These are phyloP conservation scores for Annulohypoxylon maeteangense DNA, from an alignment of 495 filamentous ascomycete species.

Conservation along the genomic window DNA sequence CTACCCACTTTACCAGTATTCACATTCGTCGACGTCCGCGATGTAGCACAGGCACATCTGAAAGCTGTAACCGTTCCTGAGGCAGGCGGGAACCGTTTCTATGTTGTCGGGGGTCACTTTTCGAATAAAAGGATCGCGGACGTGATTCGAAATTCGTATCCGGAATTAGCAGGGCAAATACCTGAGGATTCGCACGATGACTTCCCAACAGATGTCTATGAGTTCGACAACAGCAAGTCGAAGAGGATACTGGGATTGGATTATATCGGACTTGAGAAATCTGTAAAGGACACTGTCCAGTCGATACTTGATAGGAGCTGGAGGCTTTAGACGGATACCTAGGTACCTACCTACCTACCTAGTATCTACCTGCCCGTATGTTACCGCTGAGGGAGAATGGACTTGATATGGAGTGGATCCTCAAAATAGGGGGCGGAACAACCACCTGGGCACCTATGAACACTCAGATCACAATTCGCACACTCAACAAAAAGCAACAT, in stretches of 20 bases:
- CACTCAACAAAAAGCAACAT: too few species aligned
- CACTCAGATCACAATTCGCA: too few species aligned
- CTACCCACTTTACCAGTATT: constrained; percentile 56
- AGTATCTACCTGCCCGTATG: not conserved
- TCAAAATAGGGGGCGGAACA: too few species aligned
- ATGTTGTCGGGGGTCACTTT: constrained; percentile 55
- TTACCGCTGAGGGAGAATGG: not conserved
- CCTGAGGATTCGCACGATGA: constrained; percentile 48
- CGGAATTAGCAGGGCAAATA: constrained; percentile 40
- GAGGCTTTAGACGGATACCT: not conserved
- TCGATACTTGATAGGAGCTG: constrained; percentile 38
- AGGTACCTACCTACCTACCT: too few species aligned
- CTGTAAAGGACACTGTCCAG: constrained; percentile 53
- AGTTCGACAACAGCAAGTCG: constrained; percentile 52
- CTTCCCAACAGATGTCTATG: constrained; percentile 51
- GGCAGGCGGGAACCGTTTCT: constrained; percentile 57
- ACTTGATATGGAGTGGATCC: too few species aligned
- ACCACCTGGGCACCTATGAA: too few species aligned
- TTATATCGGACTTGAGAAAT: constrained; percentile 52
- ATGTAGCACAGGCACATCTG: constrained; percentile 57
- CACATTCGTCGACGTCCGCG: constrained; percentile 61
- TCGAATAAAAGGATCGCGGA: constrained; percentile 54
- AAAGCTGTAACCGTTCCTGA: constrained; percentile 51
- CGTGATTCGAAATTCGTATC: constrained; percentile 42
- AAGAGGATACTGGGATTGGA: constrained; percentile 51